A percentile compares a stretch with the other conserved stretches of the same genome.
These are phyloP conservation scores for Stropharia rugosoannulata DNA, from an alignment of 768 basidiomycete species.

Conservation along the genomic window DNA sequence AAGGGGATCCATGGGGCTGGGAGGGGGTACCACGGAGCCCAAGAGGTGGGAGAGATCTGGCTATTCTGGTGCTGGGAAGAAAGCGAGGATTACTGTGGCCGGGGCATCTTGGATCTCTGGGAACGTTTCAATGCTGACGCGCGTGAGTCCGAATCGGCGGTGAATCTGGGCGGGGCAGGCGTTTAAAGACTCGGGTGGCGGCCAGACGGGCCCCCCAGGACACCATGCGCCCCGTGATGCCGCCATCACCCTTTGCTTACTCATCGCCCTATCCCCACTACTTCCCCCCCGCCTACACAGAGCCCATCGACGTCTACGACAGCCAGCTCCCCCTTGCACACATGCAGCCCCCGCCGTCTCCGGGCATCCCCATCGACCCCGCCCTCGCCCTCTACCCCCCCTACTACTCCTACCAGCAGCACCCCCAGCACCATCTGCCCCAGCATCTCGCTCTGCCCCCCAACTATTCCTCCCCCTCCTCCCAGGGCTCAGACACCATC, in stretches of 20 bases:
- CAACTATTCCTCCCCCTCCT: conserved; percentile 76
- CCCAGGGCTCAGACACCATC: conserved; percentile 74
- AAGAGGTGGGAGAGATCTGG: too few species aligned
- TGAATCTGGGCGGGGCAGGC: conserved; percentile 8
- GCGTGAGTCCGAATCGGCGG: neutral
- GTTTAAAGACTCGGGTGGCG: conserved; percentile 12
- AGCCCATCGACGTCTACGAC: conserved; percentile 22
- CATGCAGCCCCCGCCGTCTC: conserved; percentile 53
- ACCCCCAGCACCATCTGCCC: conserved; percentile 38
- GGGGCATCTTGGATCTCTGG: neutral
- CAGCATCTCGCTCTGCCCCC: conserved; percentile 57
- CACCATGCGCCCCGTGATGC: conserved; percentile 24
- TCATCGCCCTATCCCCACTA: conserved; percentile 31
- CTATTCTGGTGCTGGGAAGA: too few species aligned
- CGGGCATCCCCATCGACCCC: conserved; percentile 69
- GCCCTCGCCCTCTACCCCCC: conserved; percentile 64
- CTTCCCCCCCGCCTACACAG: conserved; percentile 21
- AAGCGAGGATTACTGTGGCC: neutral
- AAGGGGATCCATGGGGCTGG: too few species aligned
- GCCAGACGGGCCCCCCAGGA: too few species aligned
- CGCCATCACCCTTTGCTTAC: conserved; percentile 33
- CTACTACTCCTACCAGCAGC: conserved; percentile 53
- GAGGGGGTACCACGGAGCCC: too few species aligned
- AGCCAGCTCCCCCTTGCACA: conserved; percentile 21
- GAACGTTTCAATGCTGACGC: neutral